Evolutionary conservation across 1,139 yeast genomes (phyloP).

Genomic region (Kodamaea alishanica): DNA sequence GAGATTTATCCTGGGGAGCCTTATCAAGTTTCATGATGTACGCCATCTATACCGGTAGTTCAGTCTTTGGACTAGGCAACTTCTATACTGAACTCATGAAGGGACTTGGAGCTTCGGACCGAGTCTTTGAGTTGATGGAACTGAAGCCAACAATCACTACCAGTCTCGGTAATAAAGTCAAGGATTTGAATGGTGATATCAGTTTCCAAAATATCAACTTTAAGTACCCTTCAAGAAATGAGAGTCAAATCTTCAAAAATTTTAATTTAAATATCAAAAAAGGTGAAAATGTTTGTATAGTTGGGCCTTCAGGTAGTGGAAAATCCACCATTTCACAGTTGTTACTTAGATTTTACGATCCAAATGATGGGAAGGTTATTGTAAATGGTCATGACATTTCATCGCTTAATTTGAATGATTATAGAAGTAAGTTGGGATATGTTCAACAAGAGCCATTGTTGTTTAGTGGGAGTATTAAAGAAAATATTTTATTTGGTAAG

Average conservation of each 20-base stretch:
- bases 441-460: slow-evolving; percentile 95
- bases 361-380: slow-evolving; percentile 57
- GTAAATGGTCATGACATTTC: slow-evolving; percentile 70
- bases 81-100: slow-evolving; percentile 94
- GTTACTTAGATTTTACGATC: slow-evolving; percentile 77
- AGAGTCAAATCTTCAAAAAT: slow-evolving; percentile 55
- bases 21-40: slow-evolving; percentile 90
- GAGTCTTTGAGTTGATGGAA: slow-evolving; percentile 84
- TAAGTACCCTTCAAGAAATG: slow-evolving; percentile 81
- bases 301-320: slow-evolving; percentile 96
- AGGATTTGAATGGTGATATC: slow-evolving; percentile 38
- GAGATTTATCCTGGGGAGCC: slow-evolving; percentile 79
- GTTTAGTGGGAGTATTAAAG: slow-evolving; percentile 84
- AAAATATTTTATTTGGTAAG: slow-evolving; percentile 77
- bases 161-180: slow-evolving; percentile 51
- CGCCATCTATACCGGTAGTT: slow-evolving; percentile 87
- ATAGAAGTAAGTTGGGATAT: slow-evolving; percentile 74
- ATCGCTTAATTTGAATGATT: slow-evolving; percentile 65
- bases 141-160: slow-evolving; percentile 67
- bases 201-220: slow-evolving; percentile 65
- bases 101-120: slow-evolving; percentile 94
- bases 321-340: slow-evolving; percentile 86
- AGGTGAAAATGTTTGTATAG: slow-evolving; percentile 89
- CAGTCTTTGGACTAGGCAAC: slow-evolving; percentile 84
- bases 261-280: slow-evolving; percentile 65